Percentiles rank a stretch among this genome's conserved stretches.
These are phyloP conservation scores for Withania somnifera DNA, from an alignment of 305 asterid species.

Conservation along the genomic window DNA sequence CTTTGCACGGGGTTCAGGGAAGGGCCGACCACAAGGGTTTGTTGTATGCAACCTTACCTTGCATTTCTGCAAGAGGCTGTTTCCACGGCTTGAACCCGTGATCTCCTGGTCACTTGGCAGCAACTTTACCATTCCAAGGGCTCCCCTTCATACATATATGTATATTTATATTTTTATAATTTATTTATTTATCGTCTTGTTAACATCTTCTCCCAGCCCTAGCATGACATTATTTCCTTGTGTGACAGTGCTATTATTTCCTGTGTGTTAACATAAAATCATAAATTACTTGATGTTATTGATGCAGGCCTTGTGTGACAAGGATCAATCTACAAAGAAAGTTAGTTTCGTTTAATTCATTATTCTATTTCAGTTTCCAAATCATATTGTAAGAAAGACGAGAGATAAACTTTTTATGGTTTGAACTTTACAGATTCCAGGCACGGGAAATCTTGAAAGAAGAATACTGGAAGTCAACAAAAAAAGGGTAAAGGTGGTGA, in stretches of 20 bases:
- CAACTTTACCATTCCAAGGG: too few relatives aligned
- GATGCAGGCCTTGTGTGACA: slow-evolving; percentile 75
- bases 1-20: too few relatives aligned
- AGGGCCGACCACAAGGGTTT: too few relatives aligned
- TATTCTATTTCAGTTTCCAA: not conserved
- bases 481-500: slow-evolving; percentile 82
- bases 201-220: not conserved
- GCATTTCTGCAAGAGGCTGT: too few relatives aligned
- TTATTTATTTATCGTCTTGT: not conserved
- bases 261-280: not conserved
- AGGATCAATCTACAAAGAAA: slow-evolving; percentile 83
- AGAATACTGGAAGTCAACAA: slow-evolving; percentile 81
- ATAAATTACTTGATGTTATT: slow-evolving; percentile 6
- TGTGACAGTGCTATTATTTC: not conserved
- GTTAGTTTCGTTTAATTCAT: slow-evolving; percentile 19
- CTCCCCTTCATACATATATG: too few relatives aligned
- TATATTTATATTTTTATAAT: too few relatives aligned
- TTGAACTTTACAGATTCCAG: slow-evolving; percentile 51
- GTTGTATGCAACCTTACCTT: too few relatives aligned
- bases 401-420: not conserved
- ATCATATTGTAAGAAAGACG: not conserved
- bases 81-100: too few relatives aligned
- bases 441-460: slow-evolving; percentile 74
- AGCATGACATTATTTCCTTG: not conserved
- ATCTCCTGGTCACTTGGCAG: too few relatives aligned